Percentiles rank a stretch among this genome's conserved stretches.
Conservation (phyloP, 2,329 filamentous ascomycete species). For the Aspergillus versicolor region DNA sequence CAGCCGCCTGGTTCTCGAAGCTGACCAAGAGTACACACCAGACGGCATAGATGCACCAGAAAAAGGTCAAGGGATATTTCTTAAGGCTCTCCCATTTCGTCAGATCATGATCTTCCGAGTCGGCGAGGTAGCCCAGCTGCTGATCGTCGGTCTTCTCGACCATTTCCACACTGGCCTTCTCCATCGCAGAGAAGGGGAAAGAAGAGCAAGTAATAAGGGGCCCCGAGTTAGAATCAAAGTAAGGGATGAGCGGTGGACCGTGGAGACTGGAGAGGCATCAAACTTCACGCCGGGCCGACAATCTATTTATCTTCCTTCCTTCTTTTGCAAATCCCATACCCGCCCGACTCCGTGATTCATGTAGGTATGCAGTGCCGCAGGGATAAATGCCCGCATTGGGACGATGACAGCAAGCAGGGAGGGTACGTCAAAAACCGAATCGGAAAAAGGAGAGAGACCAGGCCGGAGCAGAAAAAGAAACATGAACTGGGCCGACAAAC, state of each 20-base stretch:
- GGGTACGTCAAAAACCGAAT: neutral
- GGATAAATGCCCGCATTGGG: neutral
- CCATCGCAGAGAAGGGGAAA: neutral
- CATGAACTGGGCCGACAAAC: neutral
- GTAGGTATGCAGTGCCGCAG: neutral
- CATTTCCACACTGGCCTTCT: constrained; percentile 7
- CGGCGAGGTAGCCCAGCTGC: constrained; percentile 7
- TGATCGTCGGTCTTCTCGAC: constrained; percentile 3
- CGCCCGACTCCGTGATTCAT: neutral
- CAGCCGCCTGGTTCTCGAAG: constrained; percentile 8
- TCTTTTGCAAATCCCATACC: neutral
- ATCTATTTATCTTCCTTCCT: neutral
- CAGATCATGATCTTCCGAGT: constrained; percentile 7
- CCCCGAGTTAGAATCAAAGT: neutral
- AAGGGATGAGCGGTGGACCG: neutral
- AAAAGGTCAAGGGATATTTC: constrained; percentile 2
- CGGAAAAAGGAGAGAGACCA: neutral
- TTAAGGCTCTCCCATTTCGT: constrained; percentile 5
- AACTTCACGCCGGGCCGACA: neutral
- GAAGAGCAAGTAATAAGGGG: neutral
- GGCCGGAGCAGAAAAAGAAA: neutral
- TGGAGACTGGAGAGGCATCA: neutral
- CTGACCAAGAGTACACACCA: constrained; percentile 9
- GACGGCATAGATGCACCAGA: constrained; percentile 10
- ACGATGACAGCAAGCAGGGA: neutral